Evolutionary conservation across 2,329 filamentous ascomycete genomes (phyloP).

Genomic region (Talaromyces marneffei): DNA sequence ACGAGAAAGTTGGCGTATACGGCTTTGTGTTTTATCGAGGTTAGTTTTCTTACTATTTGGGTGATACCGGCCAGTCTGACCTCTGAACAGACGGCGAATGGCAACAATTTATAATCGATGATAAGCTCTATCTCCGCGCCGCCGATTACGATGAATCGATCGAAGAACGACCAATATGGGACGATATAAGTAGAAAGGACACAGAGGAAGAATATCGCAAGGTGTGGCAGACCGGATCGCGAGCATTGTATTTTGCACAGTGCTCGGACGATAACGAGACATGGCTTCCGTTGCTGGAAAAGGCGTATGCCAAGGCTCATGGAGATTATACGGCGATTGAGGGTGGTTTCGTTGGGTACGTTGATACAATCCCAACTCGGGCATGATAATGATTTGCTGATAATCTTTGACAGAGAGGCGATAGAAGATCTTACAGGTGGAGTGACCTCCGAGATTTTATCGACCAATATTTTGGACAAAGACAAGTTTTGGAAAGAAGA

Average conservation of each 20-base stretch:
- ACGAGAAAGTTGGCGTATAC: slow-evolving; percentile 72
- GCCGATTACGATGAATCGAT: slow-evolving; percentile 76
- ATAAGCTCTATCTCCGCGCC: slow-evolving; percentile 79
- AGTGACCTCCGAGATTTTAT: slow-evolving; percentile 43
- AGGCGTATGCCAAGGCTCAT: slow-evolving; percentile 79
- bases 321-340: slow-evolving; percentile 71
- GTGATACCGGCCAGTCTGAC: background rate
- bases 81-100: slow-evolving; percentile 65
- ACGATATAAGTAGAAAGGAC: slow-evolving; percentile 68
- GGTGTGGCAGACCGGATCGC: slow-evolving; percentile 67
- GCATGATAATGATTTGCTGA: background rate
- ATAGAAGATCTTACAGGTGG: slow-evolving; percentile 55
- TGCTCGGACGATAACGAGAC: slow-evolving; percentile 73
- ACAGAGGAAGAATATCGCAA: slow-evolving; percentile 65
- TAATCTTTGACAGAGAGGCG: slow-evolving; percentile 39
- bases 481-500: slow-evolving; percentile 80
- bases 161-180: slow-evolving; percentile 65
- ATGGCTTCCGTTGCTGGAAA: slow-evolving; percentile 74
- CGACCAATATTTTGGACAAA: slow-evolving; percentile 52
- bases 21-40: slow-evolving; percentile 77
- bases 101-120: slow-evolving; percentile 87
- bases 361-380: background rate
- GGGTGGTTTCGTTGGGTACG: slow-evolving; percentile 62
- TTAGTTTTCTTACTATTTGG: slow-evolving; percentile 21
- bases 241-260: slow-evolving; percentile 72